These are phyloP conservation scores for Saprolegnia diclina DNA, from an alignment of 352 stramenopile species.

Conservation along the genomic window DNA sequence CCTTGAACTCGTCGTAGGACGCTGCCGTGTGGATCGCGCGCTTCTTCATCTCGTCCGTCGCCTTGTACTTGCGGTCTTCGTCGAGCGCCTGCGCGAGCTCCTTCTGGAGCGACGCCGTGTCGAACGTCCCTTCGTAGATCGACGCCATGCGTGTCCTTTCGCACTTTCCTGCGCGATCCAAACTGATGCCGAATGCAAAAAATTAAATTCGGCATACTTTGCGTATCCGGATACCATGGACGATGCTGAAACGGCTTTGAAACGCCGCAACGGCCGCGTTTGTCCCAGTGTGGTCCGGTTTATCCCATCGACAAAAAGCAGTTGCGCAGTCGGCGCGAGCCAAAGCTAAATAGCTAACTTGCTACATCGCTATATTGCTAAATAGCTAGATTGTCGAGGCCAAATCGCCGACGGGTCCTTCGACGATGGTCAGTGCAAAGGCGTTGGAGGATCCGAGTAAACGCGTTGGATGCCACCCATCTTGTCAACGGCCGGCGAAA, in stretches of 20 bases:
- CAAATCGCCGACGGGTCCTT: too few species aligned
- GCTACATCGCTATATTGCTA: too few species aligned
- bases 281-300: too few species aligned
- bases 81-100: slow-evolving; percentile 68
- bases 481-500: slow-evolving; percentile 7
- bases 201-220: not conserved
- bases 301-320: too few species aligned
- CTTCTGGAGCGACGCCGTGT: slow-evolving; percentile 64
- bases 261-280: too few species aligned
- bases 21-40: slow-evolving; percentile 76
- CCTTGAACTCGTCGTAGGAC: slow-evolving; percentile 85
- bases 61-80: slow-evolving; percentile 76
- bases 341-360: too few species aligned
- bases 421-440: too few species aligned
- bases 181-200: slow-evolving; percentile 30
- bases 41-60: slow-evolving; percentile 84
- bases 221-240: not conserved
- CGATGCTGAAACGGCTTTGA: not conserved
- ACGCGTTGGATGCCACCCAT: too few species aligned
- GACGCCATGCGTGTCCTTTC: slow-evolving; percentile 39
- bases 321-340: too few species aligned
- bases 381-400: too few species aligned
- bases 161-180: too few species aligned
- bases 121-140: slow-evolving; percentile 69
- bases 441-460: too few species aligned